These are phyloP conservation scores for Huntiella decipiens DNA, from an alignment of 2,329 filamentous ascomycete genomes.

Conservation along the genomic window DNA sequence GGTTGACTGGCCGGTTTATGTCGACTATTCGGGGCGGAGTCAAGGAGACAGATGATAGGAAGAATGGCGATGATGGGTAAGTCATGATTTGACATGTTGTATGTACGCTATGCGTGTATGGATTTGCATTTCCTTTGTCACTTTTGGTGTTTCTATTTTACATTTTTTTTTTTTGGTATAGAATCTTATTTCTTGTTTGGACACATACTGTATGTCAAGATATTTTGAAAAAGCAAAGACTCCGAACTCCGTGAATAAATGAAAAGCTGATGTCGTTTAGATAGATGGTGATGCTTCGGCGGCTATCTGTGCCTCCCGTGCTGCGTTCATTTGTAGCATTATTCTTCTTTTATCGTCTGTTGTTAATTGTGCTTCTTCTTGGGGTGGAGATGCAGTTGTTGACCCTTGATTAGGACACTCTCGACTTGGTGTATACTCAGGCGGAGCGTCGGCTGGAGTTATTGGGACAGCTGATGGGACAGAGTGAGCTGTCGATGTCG, in stretches of 20 bases:
- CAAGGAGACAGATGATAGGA: background rate
- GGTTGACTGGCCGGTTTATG: background rate
- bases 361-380: background rate
- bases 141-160: constrained; percentile 1
- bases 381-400: too few species aligned
- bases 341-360: background rate
- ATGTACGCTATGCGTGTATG: background rate
- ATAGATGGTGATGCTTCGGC: too few species aligned
- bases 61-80: background rate
- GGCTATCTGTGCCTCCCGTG: too few species aligned
- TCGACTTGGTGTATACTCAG: too few species aligned
- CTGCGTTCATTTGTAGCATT: background rate
- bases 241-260: background rate
- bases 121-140: constrained; percentile 1
- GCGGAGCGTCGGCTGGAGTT: too few species aligned
- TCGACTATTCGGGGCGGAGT: background rate
- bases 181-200: background rate
- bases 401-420: too few species aligned
- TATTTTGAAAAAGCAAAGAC: background rate
- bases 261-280: too few species aligned
- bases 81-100: background rate
- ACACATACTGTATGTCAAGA: background rate
- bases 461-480: too few species aligned
- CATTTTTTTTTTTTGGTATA: background rate
- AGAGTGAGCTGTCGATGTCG: too few species aligned